Base-by-base conservation (phyloP, 164 flowering plant species). In the Brasenia schreberi region DNA sequence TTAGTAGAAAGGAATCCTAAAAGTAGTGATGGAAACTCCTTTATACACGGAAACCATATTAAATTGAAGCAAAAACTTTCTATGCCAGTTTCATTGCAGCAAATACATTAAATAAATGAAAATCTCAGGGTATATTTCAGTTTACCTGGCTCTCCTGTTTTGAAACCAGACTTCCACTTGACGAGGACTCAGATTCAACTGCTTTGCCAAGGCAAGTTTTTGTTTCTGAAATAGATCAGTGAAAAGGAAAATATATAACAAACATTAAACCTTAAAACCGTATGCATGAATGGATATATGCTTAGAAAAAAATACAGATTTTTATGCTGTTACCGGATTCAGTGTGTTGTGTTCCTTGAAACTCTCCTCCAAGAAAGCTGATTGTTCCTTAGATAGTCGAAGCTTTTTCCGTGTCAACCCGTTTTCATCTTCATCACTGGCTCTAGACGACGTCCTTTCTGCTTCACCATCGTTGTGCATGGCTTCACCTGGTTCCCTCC, bases 101-200 rank as follows among this genome's bases (percentile, higher is more conserved):
- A 12, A 12, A 18, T 12, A 58, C 16, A 58, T 12, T 14, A 58
- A 58, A 58, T 58, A 18, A 18, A 58, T 12, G 18, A 58, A 58
- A 58, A 58, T 18, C 60, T 18, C 16, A 58, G 60, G 16, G 16
- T 58, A 3, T 12, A 12, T 58, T 12, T 58, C 60, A 58, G 17
- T 7, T 42, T 71, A 87, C 94, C 97, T 88, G 56, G 97, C 97
- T 74, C 97, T 74, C 65, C 97, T 75, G 73, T 91, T 91, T 66
- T 91, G 97, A 70, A 91, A 91, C 97, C 97, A 91, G 10, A 91
- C 97, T 70, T 91, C 97, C 0, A 91, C 97, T 71, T 91, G 97
- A 39, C 97, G 81, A 12, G 96, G 88, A 42, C 90, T 80, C 9
- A 91, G 96, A 74, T 83, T 86, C 44, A 91, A 73, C 69, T 85